Percentiles rank a stretch among this genome's conserved stretches.
Evolutionary conservation across 208 protist genomes (phyloP).

Genomic region (Herpetomonas tarakana): DNA sequence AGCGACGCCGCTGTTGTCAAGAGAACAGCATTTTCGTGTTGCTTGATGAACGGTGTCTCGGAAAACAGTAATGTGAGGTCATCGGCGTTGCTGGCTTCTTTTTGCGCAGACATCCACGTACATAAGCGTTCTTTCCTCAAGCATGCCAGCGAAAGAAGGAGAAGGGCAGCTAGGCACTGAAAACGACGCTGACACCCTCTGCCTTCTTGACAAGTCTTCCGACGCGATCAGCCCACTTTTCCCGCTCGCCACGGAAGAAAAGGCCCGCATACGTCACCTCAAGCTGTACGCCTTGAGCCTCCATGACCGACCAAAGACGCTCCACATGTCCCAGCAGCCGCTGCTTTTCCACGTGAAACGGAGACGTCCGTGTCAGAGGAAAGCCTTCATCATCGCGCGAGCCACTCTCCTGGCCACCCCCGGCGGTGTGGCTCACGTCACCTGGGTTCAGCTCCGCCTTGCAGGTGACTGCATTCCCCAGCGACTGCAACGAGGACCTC

Average conservation of each 20-base stretch:
- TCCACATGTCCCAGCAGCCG: conserved; percentile 40
- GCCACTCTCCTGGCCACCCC: background rate
- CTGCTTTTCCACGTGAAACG: conserved; percentile 49
- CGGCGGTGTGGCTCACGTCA: conserved; percentile 14
- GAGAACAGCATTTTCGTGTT: too few species aligned
- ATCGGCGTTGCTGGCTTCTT: too few species aligned
- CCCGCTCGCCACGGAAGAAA: conserved; percentile 61
- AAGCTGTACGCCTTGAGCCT: conserved; percentile 57
- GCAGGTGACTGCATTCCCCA: conserved; percentile 47
- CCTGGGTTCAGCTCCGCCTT: conserved; percentile 48
- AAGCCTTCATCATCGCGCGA: conserved; percentile 32
- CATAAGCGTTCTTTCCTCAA: too few species aligned
- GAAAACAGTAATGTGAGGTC: too few species aligned
- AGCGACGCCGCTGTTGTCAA: too few species aligned
- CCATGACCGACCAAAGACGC: conserved; percentile 48
- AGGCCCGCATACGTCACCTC: conserved; percentile 55
- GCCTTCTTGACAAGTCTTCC: conserved; percentile 47
- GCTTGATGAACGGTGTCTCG: too few species aligned
- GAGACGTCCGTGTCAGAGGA: conserved; percentile 43
- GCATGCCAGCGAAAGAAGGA: too few species aligned
- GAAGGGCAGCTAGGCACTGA: conserved; percentile 33
- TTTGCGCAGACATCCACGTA: too few species aligned
- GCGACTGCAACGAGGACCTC: conserved; percentile 23
- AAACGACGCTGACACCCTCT: conserved; percentile 67
- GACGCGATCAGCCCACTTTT: conserved; percentile 36